Evolutionary conservation across 2,329 filamentous ascomycete species (phyloP).

Genomic region (Blastomyces emzantsi): DNA sequence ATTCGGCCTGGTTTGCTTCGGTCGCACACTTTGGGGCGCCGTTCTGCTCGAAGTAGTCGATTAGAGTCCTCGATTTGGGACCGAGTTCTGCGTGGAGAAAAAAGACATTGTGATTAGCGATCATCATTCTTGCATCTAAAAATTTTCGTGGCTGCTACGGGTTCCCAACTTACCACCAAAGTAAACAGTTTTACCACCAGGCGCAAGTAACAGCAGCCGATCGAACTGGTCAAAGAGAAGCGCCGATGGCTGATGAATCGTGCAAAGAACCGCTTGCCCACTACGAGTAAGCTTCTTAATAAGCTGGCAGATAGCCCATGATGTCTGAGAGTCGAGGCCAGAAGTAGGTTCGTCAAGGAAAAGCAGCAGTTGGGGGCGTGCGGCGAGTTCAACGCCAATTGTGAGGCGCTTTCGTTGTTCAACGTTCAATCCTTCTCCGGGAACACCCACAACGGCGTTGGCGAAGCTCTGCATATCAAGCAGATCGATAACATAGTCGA

Average conservation of each 20-base stretch:
- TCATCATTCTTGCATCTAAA: background rate
- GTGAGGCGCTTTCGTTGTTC: conserved; percentile 68
- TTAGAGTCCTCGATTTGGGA: conserved; percentile 60
- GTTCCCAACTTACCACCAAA: conserved; percentile 42
- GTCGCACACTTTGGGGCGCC: conserved; percentile 52
- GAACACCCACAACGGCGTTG: conserved; percentile 85
- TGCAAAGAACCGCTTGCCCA: conserved; percentile 90
- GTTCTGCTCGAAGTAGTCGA: conserved; percentile 58
- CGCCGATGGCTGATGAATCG: conserved; percentile 88
- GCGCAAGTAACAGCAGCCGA: conserved; percentile 53
- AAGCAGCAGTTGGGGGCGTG: conserved; percentile 76
- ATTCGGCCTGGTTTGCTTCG: conserved; percentile 64
- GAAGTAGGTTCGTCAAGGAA: conserved; percentile 94
- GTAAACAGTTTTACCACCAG: conserved; percentile 58
- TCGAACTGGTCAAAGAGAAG: conserved; percentile 87
- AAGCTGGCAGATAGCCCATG: conserved; percentile 81
- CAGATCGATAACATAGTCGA: conserved; percentile 81
- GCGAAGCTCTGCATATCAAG: conserved; percentile 86
- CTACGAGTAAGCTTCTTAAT: conserved; percentile 81
- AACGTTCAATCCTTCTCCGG: conserved; percentile 60
- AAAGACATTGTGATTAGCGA: background rate
- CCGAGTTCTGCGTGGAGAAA: conserved; percentile 82
- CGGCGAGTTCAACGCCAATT: conserved; percentile 87
- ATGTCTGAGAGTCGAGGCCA: conserved; percentile 84
- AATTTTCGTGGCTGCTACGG: background rate